Base-by-base conservation (phyloP, 108 stramenopile genomes). In the Licmophora abbreviata region DNA sequence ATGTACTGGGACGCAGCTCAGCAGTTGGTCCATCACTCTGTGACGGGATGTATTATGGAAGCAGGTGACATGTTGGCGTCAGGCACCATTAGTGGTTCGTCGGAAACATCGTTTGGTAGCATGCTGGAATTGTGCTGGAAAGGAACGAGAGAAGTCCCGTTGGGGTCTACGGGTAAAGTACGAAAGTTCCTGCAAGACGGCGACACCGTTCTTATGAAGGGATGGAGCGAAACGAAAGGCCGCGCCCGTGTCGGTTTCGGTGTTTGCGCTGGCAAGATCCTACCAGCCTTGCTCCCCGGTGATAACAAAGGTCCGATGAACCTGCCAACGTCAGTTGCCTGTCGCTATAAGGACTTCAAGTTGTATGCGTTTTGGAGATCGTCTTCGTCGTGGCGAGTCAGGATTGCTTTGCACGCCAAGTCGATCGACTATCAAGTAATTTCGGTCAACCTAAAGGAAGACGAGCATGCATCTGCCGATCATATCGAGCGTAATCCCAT, bases 51-150 rank as follows among this genome's bases (percentile, higher is more conserved):
- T 63, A 52, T 71, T 8, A 86, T 96, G 84, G 69, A 58, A 14
- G 63, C 95, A 18, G 95, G 95, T 17, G 92, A 96, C 61, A 55
- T 93, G 28, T 51, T 93, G 7, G 95, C 83, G 18, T 81, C 69
- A 25, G 95, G 95, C 3, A 95, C 95, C 10, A 92, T 95, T 49
- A 81, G 78, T 33, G 92, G 91, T 18, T 40, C 36, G 29, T 69
- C 76, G 21, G 64, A 68, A 0, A 40, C 51, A 33, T 70, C 72
- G 25, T 87, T 76, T 54, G 92, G 94, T 3, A 83, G 80, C 59
- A 85, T 93, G 85, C 52, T 93, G 24, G 94, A 95, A 55, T 52
- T 95, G 38, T 78, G 79, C 43, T 93, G 92, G 92, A 83, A 85
- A 28, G 94, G 91, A 15, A 72, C 69, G 23, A 67, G 65, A 14